phyloP scores from a whole-genome alignment of 2,329 filamentous ascomycete species.

The Emergomyces africanus region DNA sequence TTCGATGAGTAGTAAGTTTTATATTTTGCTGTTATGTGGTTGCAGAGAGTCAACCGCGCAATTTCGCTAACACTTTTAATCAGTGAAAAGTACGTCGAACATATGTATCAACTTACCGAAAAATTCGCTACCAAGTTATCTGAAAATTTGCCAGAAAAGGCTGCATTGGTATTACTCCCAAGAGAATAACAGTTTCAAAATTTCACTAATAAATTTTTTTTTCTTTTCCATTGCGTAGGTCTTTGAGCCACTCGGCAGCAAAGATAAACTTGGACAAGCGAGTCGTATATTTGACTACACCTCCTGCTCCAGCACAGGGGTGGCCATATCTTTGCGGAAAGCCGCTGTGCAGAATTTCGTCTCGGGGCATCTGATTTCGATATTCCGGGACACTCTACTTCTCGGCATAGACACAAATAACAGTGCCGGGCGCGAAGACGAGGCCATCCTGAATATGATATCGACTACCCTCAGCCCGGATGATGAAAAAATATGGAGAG shows the following conservation, averaged over 20 bases:
- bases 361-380: not conserved
- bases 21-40: not conserved
- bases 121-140: not conserved
- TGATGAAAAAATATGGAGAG: constrained; percentile 2
- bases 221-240: not conserved
- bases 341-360: constrained; percentile 2
- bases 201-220: not conserved
- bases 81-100: not conserved
- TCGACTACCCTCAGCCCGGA: not conserved
- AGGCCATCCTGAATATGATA: not conserved
- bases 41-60: not conserved
- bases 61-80: not conserved
- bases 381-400: not conserved
- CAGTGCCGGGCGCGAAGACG: not conserved
- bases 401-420: not conserved
- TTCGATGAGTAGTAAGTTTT: not conserved
- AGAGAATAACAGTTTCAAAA: not conserved
- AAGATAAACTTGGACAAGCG: not conserved
- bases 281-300: constrained; percentile 4
- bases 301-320: not conserved
- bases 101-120: not conserved
- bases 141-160: not conserved
- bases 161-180: not conserved
- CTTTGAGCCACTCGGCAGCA: not conserved
- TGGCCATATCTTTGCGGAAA: constrained; percentile 1